A percentile compares a stretch with the other conserved stretches of the same genome.
phyloP scores from a whole-genome alignment of 116 monocot species.

The Trichopus zeylanicus region DNA sequence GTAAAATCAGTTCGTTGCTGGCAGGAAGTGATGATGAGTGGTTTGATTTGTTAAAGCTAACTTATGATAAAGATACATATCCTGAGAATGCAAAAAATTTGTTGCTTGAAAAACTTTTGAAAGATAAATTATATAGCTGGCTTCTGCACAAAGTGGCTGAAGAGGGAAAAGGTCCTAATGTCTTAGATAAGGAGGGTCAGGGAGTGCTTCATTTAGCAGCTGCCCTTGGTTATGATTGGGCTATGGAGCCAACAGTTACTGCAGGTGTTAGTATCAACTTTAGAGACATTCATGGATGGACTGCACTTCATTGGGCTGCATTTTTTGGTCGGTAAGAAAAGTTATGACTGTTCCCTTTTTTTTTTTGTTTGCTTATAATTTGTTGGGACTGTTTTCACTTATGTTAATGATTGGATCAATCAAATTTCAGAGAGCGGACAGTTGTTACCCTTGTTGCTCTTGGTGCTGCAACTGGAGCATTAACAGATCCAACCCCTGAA shows the following conservation, averaged over 20 bases:
- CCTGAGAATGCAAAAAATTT: constrained; percentile 26
- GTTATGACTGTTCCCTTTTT: background rate
- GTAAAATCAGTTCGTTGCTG: constrained; percentile 56
- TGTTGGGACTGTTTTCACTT: background rate
- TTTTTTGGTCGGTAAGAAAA: constrained; percentile 66
- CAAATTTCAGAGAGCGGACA: constrained; percentile 74
- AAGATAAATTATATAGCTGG: constrained; percentile 70
- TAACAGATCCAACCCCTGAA: constrained; percentile 89
- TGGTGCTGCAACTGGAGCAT: constrained; percentile 68
- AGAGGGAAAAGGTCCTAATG: constrained; percentile 84
- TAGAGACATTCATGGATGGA: constrained; percentile 94
- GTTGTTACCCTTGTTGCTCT: constrained; percentile 53
- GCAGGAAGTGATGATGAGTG: constrained; percentile 45
- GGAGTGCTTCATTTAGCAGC: constrained; percentile 92
- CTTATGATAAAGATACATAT: constrained; percentile 15
- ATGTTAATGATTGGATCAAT: background rate
- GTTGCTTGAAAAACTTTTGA: constrained; percentile 36
- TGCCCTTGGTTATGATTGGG: constrained; percentile 98
- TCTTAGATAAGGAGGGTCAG: constrained; percentile 78
- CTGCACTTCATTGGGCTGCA: constrained; percentile 99
- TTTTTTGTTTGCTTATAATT: background rate
- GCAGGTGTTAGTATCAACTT: constrained; percentile 93
- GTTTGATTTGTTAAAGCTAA: constrained; percentile 22
- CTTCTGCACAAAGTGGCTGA: constrained; percentile 66
- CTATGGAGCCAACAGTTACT: constrained; percentile 64